Conservation (phyloP, 1,284 basidiomycete genomes). For the Microstroma glucosiphilum region DNA sequence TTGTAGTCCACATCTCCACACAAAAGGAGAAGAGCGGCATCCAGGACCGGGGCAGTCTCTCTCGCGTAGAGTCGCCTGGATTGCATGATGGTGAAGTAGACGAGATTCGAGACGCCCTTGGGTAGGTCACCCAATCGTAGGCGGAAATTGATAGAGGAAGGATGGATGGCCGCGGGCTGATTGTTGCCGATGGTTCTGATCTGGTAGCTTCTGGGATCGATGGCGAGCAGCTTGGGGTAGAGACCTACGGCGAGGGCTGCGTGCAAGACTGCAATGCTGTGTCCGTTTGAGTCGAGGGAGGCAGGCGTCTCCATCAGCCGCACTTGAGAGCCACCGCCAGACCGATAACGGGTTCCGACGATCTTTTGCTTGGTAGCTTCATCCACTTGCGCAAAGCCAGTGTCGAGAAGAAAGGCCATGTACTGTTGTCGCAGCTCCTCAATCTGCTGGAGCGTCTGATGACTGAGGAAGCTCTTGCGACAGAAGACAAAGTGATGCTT, state of each 20-base stretch:
- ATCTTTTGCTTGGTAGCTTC: constrained; percentile 65
- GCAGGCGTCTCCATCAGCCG: constrained; percentile 68
- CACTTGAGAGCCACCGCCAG: constrained; percentile 51
- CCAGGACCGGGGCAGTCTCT: constrained; percentile 87
- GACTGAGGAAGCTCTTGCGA: constrained; percentile 73
- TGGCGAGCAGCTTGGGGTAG: constrained; percentile 79
- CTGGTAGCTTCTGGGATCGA: constrained; percentile 60
- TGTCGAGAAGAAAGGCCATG: constrained; percentile 71
- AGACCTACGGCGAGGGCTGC: constrained; percentile 80
- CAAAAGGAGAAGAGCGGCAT: constrained; percentile 71
- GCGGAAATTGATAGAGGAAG: constrained; percentile 57
- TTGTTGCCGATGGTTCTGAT: constrained; percentile 84
- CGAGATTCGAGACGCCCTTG: constrained; percentile 15
- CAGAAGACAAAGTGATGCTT: constrained; percentile 60
- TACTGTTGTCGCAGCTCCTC: constrained; percentile 95
- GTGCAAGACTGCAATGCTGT: constrained; percentile 62
- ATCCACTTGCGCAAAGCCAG: constrained; percentile 72
- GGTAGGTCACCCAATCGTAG: constrained; percentile 48
- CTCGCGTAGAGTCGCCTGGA: constrained; percentile 87
- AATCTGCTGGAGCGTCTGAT: constrained; percentile 87
- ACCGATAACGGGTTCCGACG: constrained; percentile 55
- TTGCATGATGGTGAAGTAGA: constrained; percentile 60
- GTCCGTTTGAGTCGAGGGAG: constrained; percentile 66
- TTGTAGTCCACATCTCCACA: constrained; percentile 91
- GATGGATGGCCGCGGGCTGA: constrained; percentile 77